Evolutionary conservation across 2,329 filamentous ascomycete species (phyloP), one percentile per base, ranked within the genome.

Genomic region (Cladosporium sp.): DNA sequence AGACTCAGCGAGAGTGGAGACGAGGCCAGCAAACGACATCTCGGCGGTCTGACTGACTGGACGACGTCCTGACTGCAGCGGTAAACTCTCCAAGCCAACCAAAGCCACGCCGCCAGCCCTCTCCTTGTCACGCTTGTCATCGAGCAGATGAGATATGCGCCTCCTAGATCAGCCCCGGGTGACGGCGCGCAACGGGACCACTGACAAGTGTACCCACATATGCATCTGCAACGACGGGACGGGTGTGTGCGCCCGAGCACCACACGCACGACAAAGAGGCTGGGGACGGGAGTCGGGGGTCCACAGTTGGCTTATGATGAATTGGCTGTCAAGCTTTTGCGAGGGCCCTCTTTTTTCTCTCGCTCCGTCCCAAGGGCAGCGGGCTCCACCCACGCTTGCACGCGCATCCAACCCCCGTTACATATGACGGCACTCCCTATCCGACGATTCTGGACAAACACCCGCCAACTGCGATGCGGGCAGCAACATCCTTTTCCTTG

Each of bases 101-200:
- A 36, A 46, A 26, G 58, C 58, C 28, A 61, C 18, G 23, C 43
- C n/a, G 28, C 43, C 58, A 61, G 26, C 51, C 51, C 28, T 54
- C 58, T 51, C 46, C 58, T 36, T 61, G 58, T 53, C 58, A 51
- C 58, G 58, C 58, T 61, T 61, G 58, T 61, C 58, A 61, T 61
- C 46, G 28, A 51, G 46, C 58, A 61, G 58, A 61, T 51, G 43
- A 49, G 58, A 61, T 61, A 51, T 53, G 46, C 58, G 39, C 26
- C 56, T 32, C 30, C 54, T 57, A 39, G 54, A 57, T 57, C 54
- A 57, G 36, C 56, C 18, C 56, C 56, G 32, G 57, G 57, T 26
- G 2, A 32, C 54, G 54, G 54, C 54, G 32, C 54, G 54, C 54
- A 13, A 32, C 54, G 30, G 54, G 54, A 34, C 32, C 54, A 57